phyloP scores from a whole-genome alignment of 305 asterid genomes.

The Fraxinus latifolia region DNA sequence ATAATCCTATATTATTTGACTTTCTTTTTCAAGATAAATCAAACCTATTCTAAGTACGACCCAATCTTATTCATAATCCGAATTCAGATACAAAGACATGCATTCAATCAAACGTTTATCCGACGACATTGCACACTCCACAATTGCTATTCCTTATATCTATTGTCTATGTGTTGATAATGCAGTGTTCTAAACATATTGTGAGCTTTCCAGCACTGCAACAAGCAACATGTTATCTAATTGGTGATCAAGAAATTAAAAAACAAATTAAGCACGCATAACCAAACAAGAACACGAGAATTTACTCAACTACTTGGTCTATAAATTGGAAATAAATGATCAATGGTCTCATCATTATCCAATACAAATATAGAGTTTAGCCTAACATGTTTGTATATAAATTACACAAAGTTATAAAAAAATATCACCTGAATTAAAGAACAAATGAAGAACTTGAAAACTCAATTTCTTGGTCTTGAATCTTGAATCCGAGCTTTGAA shows the following conservation, averaged over 20 bases:
- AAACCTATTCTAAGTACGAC: not conserved
- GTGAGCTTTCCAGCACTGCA: not conserved
- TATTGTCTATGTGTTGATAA: not conserved
- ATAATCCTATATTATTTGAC: not conserved
- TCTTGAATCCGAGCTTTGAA: not conserved
- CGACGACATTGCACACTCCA: no score
- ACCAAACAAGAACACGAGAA: not conserved
- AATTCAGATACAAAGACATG: not conserved
- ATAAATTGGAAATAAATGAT: not conserved
- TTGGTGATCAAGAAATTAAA: not conserved
- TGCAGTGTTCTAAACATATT: not conserved
- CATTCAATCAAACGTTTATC: not conserved
- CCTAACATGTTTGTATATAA: not conserved
- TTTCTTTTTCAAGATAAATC: not conserved
- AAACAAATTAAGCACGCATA: not conserved
- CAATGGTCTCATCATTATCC: not conserved
- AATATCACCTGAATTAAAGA: not conserved
- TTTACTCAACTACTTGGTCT: not conserved
- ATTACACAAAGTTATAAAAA: not conserved
- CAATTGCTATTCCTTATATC: no score
- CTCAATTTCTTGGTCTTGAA: not conserved
- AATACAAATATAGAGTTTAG: not conserved
- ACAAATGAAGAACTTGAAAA: not conserved
- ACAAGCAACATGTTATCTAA: not conserved
- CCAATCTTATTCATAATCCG: not conserved